These are phyloP conservation scores for Pulveroboletus frians DNA, from an alignment of 768 basidiomycete species.

Conservation along the genomic window DNA sequence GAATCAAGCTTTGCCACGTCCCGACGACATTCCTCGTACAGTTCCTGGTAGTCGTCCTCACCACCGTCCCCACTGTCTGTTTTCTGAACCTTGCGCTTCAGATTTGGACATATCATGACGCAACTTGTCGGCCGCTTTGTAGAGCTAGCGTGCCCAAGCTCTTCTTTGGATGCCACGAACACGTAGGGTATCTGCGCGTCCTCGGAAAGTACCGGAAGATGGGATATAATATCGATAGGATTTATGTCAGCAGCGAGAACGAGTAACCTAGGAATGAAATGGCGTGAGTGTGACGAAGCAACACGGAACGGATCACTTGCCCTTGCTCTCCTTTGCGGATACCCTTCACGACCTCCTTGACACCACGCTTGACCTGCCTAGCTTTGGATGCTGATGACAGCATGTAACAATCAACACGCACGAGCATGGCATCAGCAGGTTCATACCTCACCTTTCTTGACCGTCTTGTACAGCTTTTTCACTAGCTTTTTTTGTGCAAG, in stretches of 20 bases:
- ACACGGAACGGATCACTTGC: constrained; percentile 39
- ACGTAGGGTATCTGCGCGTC: constrained; percentile 89
- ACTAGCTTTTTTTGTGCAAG: constrained; percentile 89
- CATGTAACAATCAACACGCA: not conserved
- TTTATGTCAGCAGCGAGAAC: constrained; percentile 96
- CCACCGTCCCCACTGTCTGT: constrained; percentile 58
- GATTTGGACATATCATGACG: constrained; percentile 86
- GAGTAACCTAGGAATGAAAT: constrained; percentile 53
- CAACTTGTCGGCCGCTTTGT: constrained; percentile 99
- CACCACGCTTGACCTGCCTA: constrained; percentile 93
- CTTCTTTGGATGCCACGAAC: constrained; percentile 89
- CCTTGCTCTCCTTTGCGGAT: constrained; percentile 97
- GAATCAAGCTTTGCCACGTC: constrained; percentile 83
- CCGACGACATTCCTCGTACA: constrained; percentile 79
- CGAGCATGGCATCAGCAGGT: not conserved
- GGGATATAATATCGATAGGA: constrained; percentile 97
- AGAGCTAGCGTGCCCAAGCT: constrained; percentile 90
- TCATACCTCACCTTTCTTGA: constrained; percentile 70
- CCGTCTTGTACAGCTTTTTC: constrained; percentile 92
- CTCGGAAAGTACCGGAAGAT: constrained; percentile 90
- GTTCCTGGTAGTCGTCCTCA: constrained; percentile 81
- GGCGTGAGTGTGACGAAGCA: constrained; percentile 1
- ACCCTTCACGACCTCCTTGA: constrained; percentile 98
- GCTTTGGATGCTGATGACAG: constrained; percentile 73
- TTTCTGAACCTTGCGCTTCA: constrained; percentile 64